A percentile compares a stretch with the other conserved stretches of the same genome.
phyloP scores from a whole-genome alignment of 139 green algal genomes.

The Trebouxia sp. region DNA sequence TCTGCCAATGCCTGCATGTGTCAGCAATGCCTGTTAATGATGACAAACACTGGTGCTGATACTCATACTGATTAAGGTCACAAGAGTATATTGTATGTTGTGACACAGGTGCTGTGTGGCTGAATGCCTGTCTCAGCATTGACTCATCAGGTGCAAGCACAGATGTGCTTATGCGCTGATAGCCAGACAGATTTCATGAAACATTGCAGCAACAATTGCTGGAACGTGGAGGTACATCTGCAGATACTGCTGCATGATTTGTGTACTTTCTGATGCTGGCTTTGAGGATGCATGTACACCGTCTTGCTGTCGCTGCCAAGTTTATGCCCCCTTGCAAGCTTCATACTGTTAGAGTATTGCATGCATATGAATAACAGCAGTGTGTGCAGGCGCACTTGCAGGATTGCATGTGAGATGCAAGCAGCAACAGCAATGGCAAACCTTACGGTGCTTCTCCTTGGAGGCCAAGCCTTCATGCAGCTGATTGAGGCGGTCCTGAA shows the following conservation, averaged over 20 bases:
- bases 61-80: not conserved
- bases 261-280: no score
- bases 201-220: no score
- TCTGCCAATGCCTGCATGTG: not conserved
- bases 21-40: not conserved
- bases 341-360: no score
- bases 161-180: not conserved
- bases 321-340: no score
- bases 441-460: constrained; percentile 15
- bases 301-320: no score
- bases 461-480: constrained; percentile 18
- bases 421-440: not conserved
- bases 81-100: not conserved
- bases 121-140: not conserved
- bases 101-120: not conserved
- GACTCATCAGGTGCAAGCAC: not conserved
- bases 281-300: no score
- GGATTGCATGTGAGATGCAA: not conserved
- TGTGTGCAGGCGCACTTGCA: no score
- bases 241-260: no score
- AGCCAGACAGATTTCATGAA: not conserved
- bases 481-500: constrained; percentile 18
- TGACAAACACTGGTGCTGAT: not conserved
- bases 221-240: no score
- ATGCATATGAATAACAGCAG: no score